Evolutionary conservation across 768 basidiomycete genomes (phyloP), one percentile per base, ranked within the genome.

Genomic region (Lyophyllum semitale): DNA sequence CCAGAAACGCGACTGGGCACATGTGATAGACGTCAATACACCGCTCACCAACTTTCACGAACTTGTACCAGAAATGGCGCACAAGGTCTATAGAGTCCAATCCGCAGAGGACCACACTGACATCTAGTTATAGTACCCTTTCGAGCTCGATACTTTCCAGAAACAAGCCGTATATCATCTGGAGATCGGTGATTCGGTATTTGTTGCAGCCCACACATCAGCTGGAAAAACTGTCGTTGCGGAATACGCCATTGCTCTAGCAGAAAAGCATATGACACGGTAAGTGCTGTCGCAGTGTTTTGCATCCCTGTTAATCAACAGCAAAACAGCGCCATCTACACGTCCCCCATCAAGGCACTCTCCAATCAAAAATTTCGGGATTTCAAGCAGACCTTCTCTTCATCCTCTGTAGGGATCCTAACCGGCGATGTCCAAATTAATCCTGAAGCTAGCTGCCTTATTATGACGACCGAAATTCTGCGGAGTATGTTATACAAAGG

Each of bases 341-440:
- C 97, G 0, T 98, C 95, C 0, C 97, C 97, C 0, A 99, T 99
- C 69, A 99, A 99, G 66, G 97, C 97, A 0, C 78, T 99, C 7
- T 98, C 96, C 8, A 99, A 99, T 68, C 97, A 98, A 65, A 99
- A 99, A 70, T 98, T 98, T 70, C 83, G 97, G 51, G 97, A 99
- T 73, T 99, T 99, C 77, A 98, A 98, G 67, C 89, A 91, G 66
- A 96, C 95, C 0, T 99, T 98, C 66, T 91, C 91, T 6, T 84
- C 93, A 3, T 80, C 87, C 8, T 91, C 91, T 8, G 93, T 99
- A 40, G 97, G 97, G 46, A 98, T 99, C 48, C 73, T 99, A 53
- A 99, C 97, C 0, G 97, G 97, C 51, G 97, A 99, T 77, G 96
- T 99, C 11, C 97, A 98, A 71, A 98, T 99, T 65, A 99, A 99